Conservation (phyloP, 164 flowering plant species). For the Magnolia sinica region DNA sequence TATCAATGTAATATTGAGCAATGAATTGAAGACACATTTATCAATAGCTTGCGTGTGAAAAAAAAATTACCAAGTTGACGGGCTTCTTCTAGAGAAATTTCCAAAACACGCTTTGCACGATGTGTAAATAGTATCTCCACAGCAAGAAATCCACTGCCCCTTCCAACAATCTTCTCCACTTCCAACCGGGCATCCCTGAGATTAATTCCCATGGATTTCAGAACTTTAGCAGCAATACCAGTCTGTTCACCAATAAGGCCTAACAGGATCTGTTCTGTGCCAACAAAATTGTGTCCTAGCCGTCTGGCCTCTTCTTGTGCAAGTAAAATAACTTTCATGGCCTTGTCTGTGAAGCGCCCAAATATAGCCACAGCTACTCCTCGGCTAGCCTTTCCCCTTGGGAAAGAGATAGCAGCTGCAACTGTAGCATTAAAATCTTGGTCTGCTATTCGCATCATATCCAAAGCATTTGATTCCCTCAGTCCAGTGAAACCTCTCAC, state of each 20-base stretch:
- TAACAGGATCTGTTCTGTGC: slow-evolving; percentile 87
- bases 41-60: background rate
- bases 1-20: background rate
- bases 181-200: slow-evolving; percentile 94
- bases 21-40: background rate
- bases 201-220: slow-evolving; percentile 91
- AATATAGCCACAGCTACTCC: slow-evolving; percentile 69
- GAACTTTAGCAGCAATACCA: slow-evolving; percentile 95
- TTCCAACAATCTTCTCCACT: slow-evolving; percentile 92
- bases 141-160: slow-evolving; percentile 92
- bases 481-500: slow-evolving; percentile 51
- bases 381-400: slow-evolving; percentile 43
- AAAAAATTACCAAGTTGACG: slow-evolving; percentile 79
- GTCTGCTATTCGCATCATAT: slow-evolving; percentile 28
- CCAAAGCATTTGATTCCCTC: slow-evolving; percentile 57
- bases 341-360: slow-evolving; percentile 84
- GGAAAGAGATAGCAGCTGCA: slow-evolving; percentile 32
- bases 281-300: slow-evolving; percentile 94
- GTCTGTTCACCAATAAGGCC: slow-evolving; percentile 98
- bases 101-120: slow-evolving; percentile 92
- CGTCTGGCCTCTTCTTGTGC: slow-evolving; percentile 98
- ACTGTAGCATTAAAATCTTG: slow-evolving; percentile 54
- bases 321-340: slow-evolving; percentile 94
- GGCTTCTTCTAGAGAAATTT: slow-evolving; percentile 89
- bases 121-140: slow-evolving; percentile 95